Evolutionary conservation across 352 stramenopile genomes (phyloP).

Genomic region (Phytophthora brassicae): DNA sequence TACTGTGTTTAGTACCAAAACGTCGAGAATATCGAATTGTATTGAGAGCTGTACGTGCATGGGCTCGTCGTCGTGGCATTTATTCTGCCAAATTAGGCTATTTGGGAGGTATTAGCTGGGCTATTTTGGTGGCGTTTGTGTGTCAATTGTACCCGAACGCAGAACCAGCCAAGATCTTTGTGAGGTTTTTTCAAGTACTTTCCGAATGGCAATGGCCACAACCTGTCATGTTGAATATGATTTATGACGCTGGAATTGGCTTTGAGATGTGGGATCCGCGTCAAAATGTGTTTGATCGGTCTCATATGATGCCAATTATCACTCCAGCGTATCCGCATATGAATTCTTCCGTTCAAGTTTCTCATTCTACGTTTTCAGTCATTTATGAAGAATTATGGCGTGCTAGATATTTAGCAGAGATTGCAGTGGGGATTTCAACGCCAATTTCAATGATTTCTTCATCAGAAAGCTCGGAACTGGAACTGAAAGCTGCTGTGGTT

Average conservation of each 20-base stretch:
- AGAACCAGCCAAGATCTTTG: constrained; percentile 71
- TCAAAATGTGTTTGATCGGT: constrained; percentile 84
- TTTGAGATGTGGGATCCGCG: constrained; percentile 90
- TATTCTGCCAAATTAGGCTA: constrained; percentile 98
- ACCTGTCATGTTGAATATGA: constrained; percentile 85
- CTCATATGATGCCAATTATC: constrained; percentile 98
- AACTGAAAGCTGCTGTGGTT: constrained; percentile 39
- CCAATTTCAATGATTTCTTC: constrained; percentile 29
- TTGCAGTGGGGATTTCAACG: constrained; percentile 52
- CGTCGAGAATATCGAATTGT: constrained; percentile 89
- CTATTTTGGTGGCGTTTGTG: constrained; percentile 96
- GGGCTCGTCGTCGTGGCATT: constrained; percentile 89
- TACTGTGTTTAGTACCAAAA: constrained; percentile 91
- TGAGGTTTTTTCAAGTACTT: constrained; percentile 84
- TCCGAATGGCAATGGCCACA: constrained; percentile 85
- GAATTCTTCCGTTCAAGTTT: constrained; percentile 98
- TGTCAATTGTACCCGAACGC: constrained; percentile 88
- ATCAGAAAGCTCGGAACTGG: constrained; percentile 29
- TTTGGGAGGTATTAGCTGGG: constrained; percentile 97
- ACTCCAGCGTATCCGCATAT: constrained; percentile 97
- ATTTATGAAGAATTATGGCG: constrained; percentile 93
- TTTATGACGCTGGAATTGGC: constrained; percentile 76
- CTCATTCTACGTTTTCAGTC: constrained; percentile 88
- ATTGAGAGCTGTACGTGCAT: constrained; percentile 71
- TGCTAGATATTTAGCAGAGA: constrained; percentile 69